A percentile compares a stretch with the other conserved stretches of the same genome.
Evolutionary conservation across 495 filamentous ascomycete genomes (phyloP).

Genomic region (Halenospora varia): DNA sequence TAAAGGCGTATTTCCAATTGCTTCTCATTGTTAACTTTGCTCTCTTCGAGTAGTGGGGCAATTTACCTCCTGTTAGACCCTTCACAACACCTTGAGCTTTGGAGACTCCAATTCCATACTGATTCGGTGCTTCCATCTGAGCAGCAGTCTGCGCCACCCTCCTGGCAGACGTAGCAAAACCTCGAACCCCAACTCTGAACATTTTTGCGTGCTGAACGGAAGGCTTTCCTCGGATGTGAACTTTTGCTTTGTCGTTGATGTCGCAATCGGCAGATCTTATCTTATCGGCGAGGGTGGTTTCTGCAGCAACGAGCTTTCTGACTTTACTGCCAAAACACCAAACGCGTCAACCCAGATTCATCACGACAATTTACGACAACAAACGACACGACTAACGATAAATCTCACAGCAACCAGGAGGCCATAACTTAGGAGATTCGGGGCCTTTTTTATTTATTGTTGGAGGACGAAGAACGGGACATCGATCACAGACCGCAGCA

Average conservation of each 20-base stretch:
- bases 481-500: not conserved
- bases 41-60: conserved; percentile 7
- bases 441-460: no score
- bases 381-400: not conserved
- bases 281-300: not conserved
- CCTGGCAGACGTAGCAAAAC: conserved; percentile 51
- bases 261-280: not conserved
- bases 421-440: no score
- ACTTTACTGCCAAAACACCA: not conserved
- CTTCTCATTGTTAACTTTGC: conserved; percentile 11
- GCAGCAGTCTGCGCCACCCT: conserved; percentile 39
- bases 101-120: conserved; percentile 64
- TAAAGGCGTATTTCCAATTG: conserved; percentile 95
- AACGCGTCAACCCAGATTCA: not conserved
- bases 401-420: not conserved
- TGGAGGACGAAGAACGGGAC: no score
- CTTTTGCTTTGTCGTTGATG: not conserved
- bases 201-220: conserved; percentile 31
- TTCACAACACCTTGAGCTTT: conserved; percentile 79
- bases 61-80: conserved; percentile 81
- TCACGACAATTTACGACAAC: not conserved
- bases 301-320: not conserved
- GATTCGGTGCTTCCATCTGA: conserved; percentile 46
- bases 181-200: conserved; percentile 53
- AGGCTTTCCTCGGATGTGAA: not conserved